Evolutionary conservation across 495 filamentous ascomycete species (phyloP), one percentile per base, ranked within the genome.

Genomic region (Trichoderma reesei): DNA sequence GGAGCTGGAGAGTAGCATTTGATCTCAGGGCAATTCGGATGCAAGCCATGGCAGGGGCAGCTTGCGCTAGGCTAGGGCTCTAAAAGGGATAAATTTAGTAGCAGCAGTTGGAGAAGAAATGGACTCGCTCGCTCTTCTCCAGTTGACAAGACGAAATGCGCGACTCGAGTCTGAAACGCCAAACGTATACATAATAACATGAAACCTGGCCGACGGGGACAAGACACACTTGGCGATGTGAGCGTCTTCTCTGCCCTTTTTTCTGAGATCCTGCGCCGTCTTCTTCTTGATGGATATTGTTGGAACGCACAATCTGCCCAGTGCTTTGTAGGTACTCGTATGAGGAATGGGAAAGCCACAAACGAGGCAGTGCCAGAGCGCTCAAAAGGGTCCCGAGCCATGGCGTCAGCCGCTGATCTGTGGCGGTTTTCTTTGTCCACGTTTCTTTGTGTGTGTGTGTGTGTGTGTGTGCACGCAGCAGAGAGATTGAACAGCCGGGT

Each of bases 81-180:
- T 48, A 48, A 48, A 56, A 33, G 31, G 13, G 44, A 48, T 56
- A 56, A 56, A 56, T 20, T 51, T 51, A 56, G 18, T n/a, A 56
- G 51, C 51, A 56, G 44, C 44, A 44, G 16, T 48, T 56, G 9
- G 26, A 31, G 18, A 54, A 54, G 33, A 48, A 18, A 26, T 2
- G 44, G 14, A 16, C 7, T 6, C 41, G 11, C 7, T 44, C 7
- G n/a, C n/a, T n/a, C n/a, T n/a, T n/a, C n/a, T n/a, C n/a, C n/a
- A n/a, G n/a, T n/a, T n/a, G n/a, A n/a, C n/a, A n/a, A n/a, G n/a
- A n/a, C n/a, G n/a, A n/a, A n/a, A n/a, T n/a, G n/a, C n/a, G n/a
- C n/a, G n/a, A n/a, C n/a, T n/a, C n/a, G n/a, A n/a, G n/a, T n/a
- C n/a, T n/a, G n/a, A n/a, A n/a, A n/a, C n/a, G n/a, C n/a, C n/a